These are phyloP conservation scores for Hypocreales sp. DNA, from an alignment of 2,329 filamentous ascomycete species.

Conservation along the genomic window DNA sequence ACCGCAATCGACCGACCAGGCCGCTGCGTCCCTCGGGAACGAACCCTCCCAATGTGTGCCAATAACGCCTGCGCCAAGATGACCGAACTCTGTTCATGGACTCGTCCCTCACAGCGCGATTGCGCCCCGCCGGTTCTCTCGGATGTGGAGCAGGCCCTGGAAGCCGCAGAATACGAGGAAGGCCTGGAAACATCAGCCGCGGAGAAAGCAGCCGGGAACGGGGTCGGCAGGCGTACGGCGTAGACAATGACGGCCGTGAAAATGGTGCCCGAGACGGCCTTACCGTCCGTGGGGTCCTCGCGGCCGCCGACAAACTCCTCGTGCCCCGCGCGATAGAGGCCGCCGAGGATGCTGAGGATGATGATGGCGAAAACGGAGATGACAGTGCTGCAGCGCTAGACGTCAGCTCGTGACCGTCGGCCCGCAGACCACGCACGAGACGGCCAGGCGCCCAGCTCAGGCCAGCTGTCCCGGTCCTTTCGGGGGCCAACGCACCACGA, in stretches of 20 bases:
- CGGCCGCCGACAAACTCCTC: constrained; percentile 69
- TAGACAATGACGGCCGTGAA: constrained; percentile 85
- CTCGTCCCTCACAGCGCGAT: constrained; percentile 62
- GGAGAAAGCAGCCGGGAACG: constrained; percentile 9
- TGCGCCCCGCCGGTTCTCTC: constrained; percentile 68
- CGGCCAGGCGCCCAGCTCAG: too few relatives aligned
- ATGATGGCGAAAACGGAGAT: constrained; percentile 50
- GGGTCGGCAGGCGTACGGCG: constrained; percentile 40
- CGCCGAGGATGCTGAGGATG: constrained; percentile 46
- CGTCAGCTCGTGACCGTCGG: constrained; percentile 9
- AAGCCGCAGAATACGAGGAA: constrained; percentile 88
- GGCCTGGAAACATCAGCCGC: constrained; percentile 31
- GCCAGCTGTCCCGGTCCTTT: too few relatives aligned
- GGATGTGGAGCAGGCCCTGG: constrained; percentile 74
- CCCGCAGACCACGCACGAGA: too few relatives aligned
- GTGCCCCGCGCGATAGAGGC: constrained; percentile 65
- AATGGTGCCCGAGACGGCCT: constrained; percentile 67
- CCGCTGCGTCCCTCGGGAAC: too few relatives aligned
- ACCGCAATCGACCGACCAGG: too few relatives aligned
- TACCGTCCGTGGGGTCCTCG: constrained; percentile 56
- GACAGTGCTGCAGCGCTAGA: constrained; percentile 44
- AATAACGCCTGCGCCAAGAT: constrained; percentile 2
- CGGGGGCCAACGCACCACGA: constrained; percentile 52
- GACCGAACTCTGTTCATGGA: too few relatives aligned
- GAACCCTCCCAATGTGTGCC: not conserved